Conservation (phyloP, 768 basidiomycete genomes). For the Boletus tylopilopsis region DNA sequence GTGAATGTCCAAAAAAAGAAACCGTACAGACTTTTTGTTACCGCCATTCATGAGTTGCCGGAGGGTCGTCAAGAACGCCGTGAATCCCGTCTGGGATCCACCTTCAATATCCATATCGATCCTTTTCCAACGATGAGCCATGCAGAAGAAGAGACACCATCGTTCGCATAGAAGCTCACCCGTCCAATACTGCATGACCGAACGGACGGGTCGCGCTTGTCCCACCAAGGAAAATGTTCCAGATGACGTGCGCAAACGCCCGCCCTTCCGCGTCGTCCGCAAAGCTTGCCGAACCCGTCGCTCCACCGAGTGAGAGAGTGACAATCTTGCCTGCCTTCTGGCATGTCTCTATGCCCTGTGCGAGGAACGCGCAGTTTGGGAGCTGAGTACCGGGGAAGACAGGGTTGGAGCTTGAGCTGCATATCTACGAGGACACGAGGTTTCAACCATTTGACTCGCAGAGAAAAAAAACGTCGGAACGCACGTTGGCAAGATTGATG, state of each 20-base stretch:
- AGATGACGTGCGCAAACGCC: constrained; percentile 62
- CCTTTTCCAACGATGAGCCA: constrained; percentile 11
- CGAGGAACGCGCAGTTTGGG: constrained; percentile 59
- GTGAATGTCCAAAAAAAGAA: background rate
- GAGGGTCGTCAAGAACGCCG: constrained; percentile 30
- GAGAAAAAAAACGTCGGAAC: background rate
- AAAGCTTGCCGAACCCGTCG: constrained; percentile 61
- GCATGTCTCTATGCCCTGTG: constrained; percentile 58
- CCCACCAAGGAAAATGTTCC: constrained; percentile 68
- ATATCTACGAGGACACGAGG: constrained; percentile 40
- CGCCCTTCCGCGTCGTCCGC: constrained; percentile 52
- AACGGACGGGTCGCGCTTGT: constrained; percentile 64
- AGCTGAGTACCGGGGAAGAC: constrained; percentile 62
- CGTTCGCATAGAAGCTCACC: constrained; percentile 35
- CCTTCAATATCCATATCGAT: constrained; percentile 51
- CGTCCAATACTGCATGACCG: constrained; percentile 67
- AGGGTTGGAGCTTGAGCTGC: constrained; percentile 52
- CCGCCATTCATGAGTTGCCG: constrained; percentile 29
- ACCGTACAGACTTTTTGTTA: constrained; percentile 20
- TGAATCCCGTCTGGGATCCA: constrained; percentile 32
- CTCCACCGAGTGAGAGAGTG: constrained; percentile 62
- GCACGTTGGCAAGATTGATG: constrained; percentile 58
- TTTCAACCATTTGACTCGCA: background rate
- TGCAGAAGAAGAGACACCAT: background rate
- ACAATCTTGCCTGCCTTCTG: constrained; percentile 61